These are phyloP conservation scores for Orbilia blumenaviensis DNA, from an alignment of 2,329 filamentous ascomycete species.

Conservation along the genomic window DNA sequence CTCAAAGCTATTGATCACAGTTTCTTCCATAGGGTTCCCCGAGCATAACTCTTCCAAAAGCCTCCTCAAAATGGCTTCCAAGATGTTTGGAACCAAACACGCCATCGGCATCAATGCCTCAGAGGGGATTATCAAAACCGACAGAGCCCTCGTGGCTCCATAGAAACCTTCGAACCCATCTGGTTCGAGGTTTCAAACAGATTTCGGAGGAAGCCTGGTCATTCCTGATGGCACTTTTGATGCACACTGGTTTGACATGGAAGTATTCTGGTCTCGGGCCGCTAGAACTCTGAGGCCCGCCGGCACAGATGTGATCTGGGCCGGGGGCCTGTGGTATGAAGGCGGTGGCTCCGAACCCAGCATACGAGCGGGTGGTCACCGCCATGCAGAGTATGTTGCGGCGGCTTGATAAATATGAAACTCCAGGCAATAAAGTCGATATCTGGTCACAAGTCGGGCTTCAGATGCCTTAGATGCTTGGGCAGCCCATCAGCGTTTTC, in stretches of 20 bases:
- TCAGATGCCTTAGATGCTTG: slow-evolving; percentile 65
- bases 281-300: slow-evolving; percentile 65
- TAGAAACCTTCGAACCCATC: slow-evolving; percentile 59
- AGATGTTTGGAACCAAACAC: slow-evolving; percentile 53
- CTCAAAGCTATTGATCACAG: no score
- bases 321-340: slow-evolving; percentile 58
- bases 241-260: slow-evolving; percentile 70
- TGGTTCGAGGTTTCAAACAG: slow-evolving; percentile 63
- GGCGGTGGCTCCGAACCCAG: slow-evolving; percentile 61
- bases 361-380: slow-evolving; percentile 62
- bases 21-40: no score
- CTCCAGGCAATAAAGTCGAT: slow-evolving; percentile 58
- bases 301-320: slow-evolving; percentile 68
- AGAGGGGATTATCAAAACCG: slow-evolving; percentile 66
- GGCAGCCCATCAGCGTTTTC: slow-evolving; percentile 60
- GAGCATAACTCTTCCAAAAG: not conserved
- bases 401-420: slow-evolving; percentile 61
- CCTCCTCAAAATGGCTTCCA: not conserved
- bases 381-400: slow-evolving; percentile 62
- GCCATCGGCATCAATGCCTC: slow-evolving; percentile 67
- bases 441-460: not conserved
- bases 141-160: slow-evolving; percentile 60
- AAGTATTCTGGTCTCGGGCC: slow-evolving; percentile 65
- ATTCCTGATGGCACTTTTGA: slow-evolving; percentile 62
- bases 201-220: slow-evolving; percentile 62